Percentiles rank a stretch among this genome's conserved stretches.
phyloP scores from a whole-genome alignment of 768 basidiomycete species.

The Dentipellis sp. region DNA sequence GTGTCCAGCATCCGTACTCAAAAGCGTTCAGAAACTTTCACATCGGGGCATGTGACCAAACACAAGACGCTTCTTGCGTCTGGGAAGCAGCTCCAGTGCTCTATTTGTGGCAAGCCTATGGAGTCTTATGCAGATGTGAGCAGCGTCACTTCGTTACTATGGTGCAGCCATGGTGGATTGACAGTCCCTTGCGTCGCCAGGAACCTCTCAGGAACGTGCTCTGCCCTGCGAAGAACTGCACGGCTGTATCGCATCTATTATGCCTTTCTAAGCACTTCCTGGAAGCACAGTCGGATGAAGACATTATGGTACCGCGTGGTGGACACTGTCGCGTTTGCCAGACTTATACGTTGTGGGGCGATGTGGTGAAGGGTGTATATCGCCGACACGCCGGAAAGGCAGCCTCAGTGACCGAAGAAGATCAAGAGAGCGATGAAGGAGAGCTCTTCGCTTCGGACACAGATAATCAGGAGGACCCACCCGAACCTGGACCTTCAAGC shows the following conservation, averaged over 20 bases:
- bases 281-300: conserved; percentile 12
- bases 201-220: conserved; percentile 41
- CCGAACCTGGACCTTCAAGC: not conserved
- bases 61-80: conserved; percentile 3
- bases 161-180: too few species aligned
- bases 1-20: not conserved
- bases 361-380: conserved; percentile 54
- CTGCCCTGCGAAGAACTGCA: conserved; percentile 44
- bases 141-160: too few species aligned
- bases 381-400: conserved; percentile 34
- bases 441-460: not conserved
- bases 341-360: conserved; percentile 59
- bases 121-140: conserved; percentile 33
- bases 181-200: conserved; percentile 20
- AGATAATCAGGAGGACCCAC: conserved; percentile 1
- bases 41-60: conserved; percentile 3
- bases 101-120: conserved; percentile 23
- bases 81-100: not conserved
- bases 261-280: conserved; percentile 48
- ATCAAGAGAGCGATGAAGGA: conserved; percentile 18
- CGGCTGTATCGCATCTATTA: conserved; percentile 42
- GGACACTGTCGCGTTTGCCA: conserved; percentile 46
- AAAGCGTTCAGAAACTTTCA: conserved; percentile 2
- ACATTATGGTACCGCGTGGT: conserved; percentile 48
- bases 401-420: conserved; percentile 23